Evolutionary conservation across 208 protist species (phyloP).

Genomic region (Tritrichomonas foetus): DNA sequence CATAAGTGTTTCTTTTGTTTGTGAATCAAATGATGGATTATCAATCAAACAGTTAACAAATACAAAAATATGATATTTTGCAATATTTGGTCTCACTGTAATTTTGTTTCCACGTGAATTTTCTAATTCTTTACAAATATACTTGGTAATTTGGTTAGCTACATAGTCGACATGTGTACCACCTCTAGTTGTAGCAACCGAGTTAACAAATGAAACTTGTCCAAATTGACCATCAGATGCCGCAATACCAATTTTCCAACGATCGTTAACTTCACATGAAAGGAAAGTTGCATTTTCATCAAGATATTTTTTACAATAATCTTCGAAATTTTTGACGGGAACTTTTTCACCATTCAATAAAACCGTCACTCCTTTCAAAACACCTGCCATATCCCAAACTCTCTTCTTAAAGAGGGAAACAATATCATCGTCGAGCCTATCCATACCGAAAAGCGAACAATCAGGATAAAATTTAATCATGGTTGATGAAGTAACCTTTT

Average conservation of each 20-base stretch:
- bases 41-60: slow-evolving; percentile 98
- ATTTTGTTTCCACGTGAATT: background rate
- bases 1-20: slow-evolving; percentile 99
- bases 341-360: slow-evolving; percentile 82
- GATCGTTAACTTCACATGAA: slow-evolving; percentile 71
- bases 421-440: slow-evolving; percentile 87
- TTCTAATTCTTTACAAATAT: background rate
- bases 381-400: slow-evolving; percentile 97
- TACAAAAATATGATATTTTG: slow-evolving; percentile 89
- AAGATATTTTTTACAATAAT: slow-evolving; percentile 93
- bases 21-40: slow-evolving; percentile 98
- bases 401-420: slow-evolving; percentile 86
- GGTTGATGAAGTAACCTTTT: slow-evolving; percentile 70
- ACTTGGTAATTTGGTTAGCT: slow-evolving; percentile 74
- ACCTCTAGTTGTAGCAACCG: slow-evolving; percentile 93
- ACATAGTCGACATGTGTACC: slow-evolving; percentile 98
- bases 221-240: slow-evolving; percentile 73
- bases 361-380: slow-evolving; percentile 68
- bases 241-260: slow-evolving; percentile 92
- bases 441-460: slow-evolving; percentile 85
- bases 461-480: slow-evolving; percentile 96
- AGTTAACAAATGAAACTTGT: slow-evolving; percentile 99
- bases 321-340: slow-evolving; percentile 80
- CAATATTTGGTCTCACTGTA: background rate
- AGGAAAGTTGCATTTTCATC: slow-evolving; percentile 64